Evolutionary conservation across 148 eudicot genomes (phyloP), one percentile per base, ranked within the genome.

Genomic region (Silene conica): DNA sequence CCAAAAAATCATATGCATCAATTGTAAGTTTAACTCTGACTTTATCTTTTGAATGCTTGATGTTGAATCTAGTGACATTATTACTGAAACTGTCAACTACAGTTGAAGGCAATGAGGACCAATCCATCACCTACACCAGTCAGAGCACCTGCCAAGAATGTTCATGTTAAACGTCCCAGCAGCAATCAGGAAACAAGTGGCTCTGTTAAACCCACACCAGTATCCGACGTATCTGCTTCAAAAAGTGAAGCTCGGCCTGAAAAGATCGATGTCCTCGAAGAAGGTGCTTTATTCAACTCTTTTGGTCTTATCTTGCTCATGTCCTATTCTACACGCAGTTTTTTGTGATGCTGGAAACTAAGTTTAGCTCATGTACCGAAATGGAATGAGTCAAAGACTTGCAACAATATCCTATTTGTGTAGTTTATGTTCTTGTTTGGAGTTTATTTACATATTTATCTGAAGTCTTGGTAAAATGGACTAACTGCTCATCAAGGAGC

Each of bases 1-100:
- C 85, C 34, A 87, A 85, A 84, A 83, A 69, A 69, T 85, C 96
- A 20, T 90, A 90, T 80, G 90, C 92, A 52, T 80, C 92, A 43
- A 90, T 90, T 64, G 96, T 90, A 79, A 85, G 88, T 80, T 75
- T 15, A 64, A 46, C 12, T 31, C 48, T 79, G 12, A 15, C 34
- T 48, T 8, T 56, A 16, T 73, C 31, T n/a, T 11, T 70, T 68
- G 25, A 15, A 22, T 21, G 58, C 50, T 48, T 41, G 21, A 21
- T 16, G 52, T 22, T 48, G 20, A 25, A 74, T 72, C 50, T 55
- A n/a, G 34, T 66, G 56, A 48, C 63, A 52, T 34, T 48, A 50
- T 28, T 20, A 56, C 23, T 70, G 22, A 14, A 18, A 8, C 46
- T 69, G 52, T 77, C 31, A 63, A 31, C 60, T 76, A 34, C 78